Evolutionary conservation across 371 early-diverging fungal species (phyloP).

Genomic region (Mucor ambiguus): DNA sequence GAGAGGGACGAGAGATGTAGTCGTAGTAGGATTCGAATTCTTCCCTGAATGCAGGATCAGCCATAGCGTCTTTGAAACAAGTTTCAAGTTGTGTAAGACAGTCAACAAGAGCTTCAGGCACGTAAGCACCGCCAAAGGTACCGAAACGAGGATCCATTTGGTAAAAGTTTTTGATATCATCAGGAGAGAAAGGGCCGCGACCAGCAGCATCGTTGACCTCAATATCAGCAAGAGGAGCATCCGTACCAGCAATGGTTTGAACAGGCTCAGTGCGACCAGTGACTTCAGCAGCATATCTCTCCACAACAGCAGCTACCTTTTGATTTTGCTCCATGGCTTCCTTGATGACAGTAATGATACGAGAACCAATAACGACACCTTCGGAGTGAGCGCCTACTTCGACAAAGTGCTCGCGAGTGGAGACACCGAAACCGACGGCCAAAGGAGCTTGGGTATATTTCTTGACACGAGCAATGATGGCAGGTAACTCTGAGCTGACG

Average conservation of each 20-base stretch:
- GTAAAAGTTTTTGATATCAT: constrained; percentile 49
- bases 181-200: constrained; percentile 25
- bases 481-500: constrained; percentile 73
- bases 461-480: constrained; percentile 75
- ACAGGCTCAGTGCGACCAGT: constrained; percentile 51
- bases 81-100: constrained; percentile 88
- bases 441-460: constrained; percentile 79
- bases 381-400: constrained; percentile 86
- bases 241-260: constrained; percentile 30
- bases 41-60: constrained; percentile 87
- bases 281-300: constrained; percentile 65
- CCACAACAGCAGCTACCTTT: constrained; percentile 54
- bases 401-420: constrained; percentile 85
- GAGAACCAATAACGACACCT: constrained; percentile 95
- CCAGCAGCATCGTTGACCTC: constrained; percentile 37
- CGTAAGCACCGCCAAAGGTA: constrained; percentile 95
- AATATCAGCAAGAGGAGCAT: constrained; percentile 39
- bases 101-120: constrained; percentile 94
- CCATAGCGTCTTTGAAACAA: constrained; percentile 78
- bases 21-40: constrained; percentile 90
- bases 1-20: constrained; percentile 92
- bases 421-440: constrained; percentile 97
- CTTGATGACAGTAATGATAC: constrained; percentile 81
- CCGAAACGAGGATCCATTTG: constrained; percentile 83
- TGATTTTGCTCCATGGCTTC: constrained; percentile 54